Percentiles rank a stretch among this genome's conserved stretches.
Conservation (phyloP, 306 rosid genomes). For the Corylus heterophylla region DNA sequence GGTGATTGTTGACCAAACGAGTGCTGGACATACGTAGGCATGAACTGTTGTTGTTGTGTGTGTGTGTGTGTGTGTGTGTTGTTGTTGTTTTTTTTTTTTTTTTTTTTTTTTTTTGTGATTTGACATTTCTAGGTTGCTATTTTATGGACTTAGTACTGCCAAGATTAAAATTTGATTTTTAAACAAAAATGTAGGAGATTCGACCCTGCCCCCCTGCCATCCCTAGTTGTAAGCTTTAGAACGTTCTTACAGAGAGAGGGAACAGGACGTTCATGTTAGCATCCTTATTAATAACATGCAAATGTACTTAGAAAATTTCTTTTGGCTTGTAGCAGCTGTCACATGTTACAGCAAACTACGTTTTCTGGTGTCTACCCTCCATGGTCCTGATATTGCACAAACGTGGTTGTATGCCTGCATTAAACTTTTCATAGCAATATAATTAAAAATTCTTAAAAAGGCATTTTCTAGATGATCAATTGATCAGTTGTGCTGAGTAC, state of each 20-base stretch:
- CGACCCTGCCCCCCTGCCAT: not conserved
- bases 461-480: slow-evolving; percentile 18
- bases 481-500: slow-evolving; percentile 20
- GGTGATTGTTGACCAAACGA: not conserved
- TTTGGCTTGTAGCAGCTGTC: not conserved
- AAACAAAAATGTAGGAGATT: not conserved
- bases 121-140: not conserved
- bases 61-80: no score
- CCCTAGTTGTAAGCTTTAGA: not conserved
- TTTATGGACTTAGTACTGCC: not conserved
- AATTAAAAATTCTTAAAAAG: slow-evolving; percentile 4
- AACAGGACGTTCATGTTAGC: not conserved
- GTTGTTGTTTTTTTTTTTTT: not conserved
- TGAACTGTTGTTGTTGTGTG: not conserved
- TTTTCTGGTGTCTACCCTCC: not conserved
- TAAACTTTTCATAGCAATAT: not conserved
- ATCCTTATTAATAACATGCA: not conserved
- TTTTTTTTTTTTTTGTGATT: not conserved
- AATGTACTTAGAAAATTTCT: not conserved
- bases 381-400: not conserved
- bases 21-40: not conserved
- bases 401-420: not conserved
- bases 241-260: not conserved
- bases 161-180: not conserved
- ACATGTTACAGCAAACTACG: not conserved